Evolutionary conservation across 2,329 filamentous ascomycete species (phyloP), one percentile per base, ranked within the genome.

Genomic region (Pestalotiopsis sp.): DNA sequence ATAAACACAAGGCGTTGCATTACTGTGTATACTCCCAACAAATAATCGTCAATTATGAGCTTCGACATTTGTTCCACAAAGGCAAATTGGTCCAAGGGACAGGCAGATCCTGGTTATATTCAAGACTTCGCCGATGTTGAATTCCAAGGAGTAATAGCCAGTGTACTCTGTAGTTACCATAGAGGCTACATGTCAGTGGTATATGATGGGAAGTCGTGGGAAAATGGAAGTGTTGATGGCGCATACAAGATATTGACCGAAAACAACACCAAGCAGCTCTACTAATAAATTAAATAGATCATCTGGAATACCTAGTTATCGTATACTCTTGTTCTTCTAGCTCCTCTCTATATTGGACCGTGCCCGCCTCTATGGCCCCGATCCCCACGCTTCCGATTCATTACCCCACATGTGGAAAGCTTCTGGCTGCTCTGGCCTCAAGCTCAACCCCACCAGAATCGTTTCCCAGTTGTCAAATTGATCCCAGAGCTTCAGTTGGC

Each of bases 401-500:
- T 39, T 63, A 63, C 60, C 60, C 60, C 60, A 63, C 60, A 63
- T n/a, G 9, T 6, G 41, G 17, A 52, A 23, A 52, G 45, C 17
- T 31, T 31, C 27, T 49, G 5, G 36, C n/a, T 27, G 12, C 25
- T 38, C 27, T 38, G n/a, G 25, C 27, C 27, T 38, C 12, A 9
- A 38, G 25, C 36, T 63, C 57, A 59, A 63, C 60, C 60, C 60
- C 60, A 63, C 60, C 60, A 63, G 39, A 39, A n/a, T 41, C 27
- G 36, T 14, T 59, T 59, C 38, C 14, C 38, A 17, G 5, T 41
- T 17, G 36, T 41, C 17, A 20, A 52, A 52, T n/a, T 17, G 17
- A 52, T 63, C 27, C 38, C 36, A 27, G 13, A 23, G 57, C 57
- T 60, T 60, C 27, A 20, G 12, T 13, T 41, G 6, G 17, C 57